A percentile compares a stretch with the other conserved stretches of the same genome.
These are phyloP conservation scores for Crithidia thermophila DNA, from an alignment of 208 protist genomes.

Conservation along the genomic window DNA sequence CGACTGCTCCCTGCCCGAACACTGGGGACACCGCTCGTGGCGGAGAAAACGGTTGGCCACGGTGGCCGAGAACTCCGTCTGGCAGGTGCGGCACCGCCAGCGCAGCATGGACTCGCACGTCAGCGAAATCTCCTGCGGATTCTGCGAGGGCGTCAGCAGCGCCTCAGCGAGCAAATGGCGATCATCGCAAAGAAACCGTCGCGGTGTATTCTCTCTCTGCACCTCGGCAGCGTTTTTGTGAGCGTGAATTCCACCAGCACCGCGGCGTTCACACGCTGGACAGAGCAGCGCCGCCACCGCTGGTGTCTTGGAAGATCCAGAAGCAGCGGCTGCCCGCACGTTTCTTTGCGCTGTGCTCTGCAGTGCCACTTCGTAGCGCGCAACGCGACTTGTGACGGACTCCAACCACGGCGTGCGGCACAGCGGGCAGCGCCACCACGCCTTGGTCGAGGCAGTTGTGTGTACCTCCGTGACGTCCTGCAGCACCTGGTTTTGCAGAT, in stretches of 20 bases:
- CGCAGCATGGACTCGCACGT: constrained; percentile 46
- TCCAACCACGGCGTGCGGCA: constrained; percentile 67
- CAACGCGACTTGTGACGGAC: constrained; percentile 53
- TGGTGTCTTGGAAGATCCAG: not conserved
- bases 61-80: constrained; percentile 54
- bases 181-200: constrained; percentile 52
- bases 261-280: constrained; percentile 60
- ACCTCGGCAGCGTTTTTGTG: not conserved
- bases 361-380: constrained; percentile 29
- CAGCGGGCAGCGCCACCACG: constrained; percentile 72
- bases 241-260: not conserved
- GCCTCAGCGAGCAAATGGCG: constrained; percentile 54
- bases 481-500: constrained; percentile 49
- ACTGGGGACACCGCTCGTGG: constrained; percentile 75
- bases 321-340: not conserved
- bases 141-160: constrained; percentile 53
- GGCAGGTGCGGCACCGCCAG: constrained; percentile 71
- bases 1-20: constrained; percentile 44
- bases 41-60: constrained; percentile 57
- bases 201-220: constrained; percentile 1
- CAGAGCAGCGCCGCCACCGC: constrained; percentile 44
- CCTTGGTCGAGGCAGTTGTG: constrained; percentile 36
- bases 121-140: constrained; percentile 52
- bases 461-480: constrained; percentile 46
- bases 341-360: not conserved